Percentiles rank a stretch among this genome's conserved stretches.
Conservation (phyloP, 352 stramenopile species). For the Globisporangium nagaii region DNA sequence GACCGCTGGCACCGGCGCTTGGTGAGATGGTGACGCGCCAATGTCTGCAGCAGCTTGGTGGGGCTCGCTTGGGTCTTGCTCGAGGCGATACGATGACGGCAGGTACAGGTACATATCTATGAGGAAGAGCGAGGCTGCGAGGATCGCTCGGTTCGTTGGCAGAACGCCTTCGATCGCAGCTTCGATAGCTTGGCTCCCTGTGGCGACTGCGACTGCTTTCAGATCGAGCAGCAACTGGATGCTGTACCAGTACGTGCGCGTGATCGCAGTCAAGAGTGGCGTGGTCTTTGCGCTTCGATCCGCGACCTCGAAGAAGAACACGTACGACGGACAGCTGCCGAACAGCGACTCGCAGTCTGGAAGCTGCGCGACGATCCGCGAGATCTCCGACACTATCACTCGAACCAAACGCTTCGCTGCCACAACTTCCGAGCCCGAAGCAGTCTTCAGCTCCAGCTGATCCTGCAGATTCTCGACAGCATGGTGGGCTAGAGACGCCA, state of each 20-base stretch:
- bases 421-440: neutral
- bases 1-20: slow-evolving; percentile 24
- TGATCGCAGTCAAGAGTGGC: slow-evolving; percentile 50
- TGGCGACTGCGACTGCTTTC: slow-evolving; percentile 11
- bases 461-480: neutral
- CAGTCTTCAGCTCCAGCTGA: neutral
- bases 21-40: neutral
- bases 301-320: slow-evolving; percentile 68
- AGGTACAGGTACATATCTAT: slow-evolving; percentile 70
- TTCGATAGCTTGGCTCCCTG: neutral
- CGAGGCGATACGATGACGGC: slow-evolving; percentile 47
- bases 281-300: slow-evolving; percentile 37
- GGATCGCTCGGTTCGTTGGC: slow-evolving; percentile 34
- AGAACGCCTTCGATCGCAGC: slow-evolving; percentile 14
- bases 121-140: slow-evolving; percentile 61
- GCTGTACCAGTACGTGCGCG: slow-evolving; percentile 53
- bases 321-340: slow-evolving; percentile 40
- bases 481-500: slow-evolving; percentile 18
- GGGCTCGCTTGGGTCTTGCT: neutral
- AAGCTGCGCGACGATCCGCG: slow-evolving; percentile 36
- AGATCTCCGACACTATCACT: slow-evolving; percentile 24
- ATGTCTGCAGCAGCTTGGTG: neutral
- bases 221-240: slow-evolving; percentile 36
- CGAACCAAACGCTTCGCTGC: slow-evolving; percentile 8
- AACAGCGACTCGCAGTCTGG: slow-evolving; percentile 60